Evolutionary conservation across 768 basidiomycete species (phyloP), one percentile per base, ranked within the genome.

Genomic region (Ramaria sp.): DNA sequence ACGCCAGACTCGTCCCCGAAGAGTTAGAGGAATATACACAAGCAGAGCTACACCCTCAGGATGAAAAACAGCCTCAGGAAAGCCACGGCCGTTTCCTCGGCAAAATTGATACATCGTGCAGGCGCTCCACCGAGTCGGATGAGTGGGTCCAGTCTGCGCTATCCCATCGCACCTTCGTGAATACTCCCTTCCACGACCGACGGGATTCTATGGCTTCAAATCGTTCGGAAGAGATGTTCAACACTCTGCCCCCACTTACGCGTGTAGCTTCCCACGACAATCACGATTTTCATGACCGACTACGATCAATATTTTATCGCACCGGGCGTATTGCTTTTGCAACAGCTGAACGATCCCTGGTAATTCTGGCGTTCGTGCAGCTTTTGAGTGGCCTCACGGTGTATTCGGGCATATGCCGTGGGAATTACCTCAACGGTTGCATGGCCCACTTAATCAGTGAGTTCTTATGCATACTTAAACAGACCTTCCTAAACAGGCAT

Each of bases 381-480:
- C 59, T 84, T 13, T 60, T 90, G 27, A 76, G 79, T 1, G 94
- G 94, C 0, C 75, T 91, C 33, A 80, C 84, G 11, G 74, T 84
- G 7, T 98, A 95, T 68, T 86, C 89, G 1, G 94, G 93, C 13
- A 86, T 88, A 51, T 95, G 93, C 70, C 78, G 92, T 52, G 78
- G 76, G 42, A 80, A 77, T 59, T 91, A 86, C 64, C 63, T 84
- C 54, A 94, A 95, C 63, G 84, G 83, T 0, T 94, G 88, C 62
- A 73, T 92, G 31, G 94, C 94, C 0, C 94, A 97, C 70, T 67
- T 92, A 39, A 95, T 97, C 73, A 97, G 88, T 89, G 67, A 55
- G 86, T 68, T 31, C 54, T 51, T 27, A 15, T 30, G 31, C 24
- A 53, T 51, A 34, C 42, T 9, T 48, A 22, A 46, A 50, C n/a